These are phyloP conservation scores for Lavandula angustifolia DNA, from an alignment of 257 asterid genomes.

Conservation along the genomic window DNA sequence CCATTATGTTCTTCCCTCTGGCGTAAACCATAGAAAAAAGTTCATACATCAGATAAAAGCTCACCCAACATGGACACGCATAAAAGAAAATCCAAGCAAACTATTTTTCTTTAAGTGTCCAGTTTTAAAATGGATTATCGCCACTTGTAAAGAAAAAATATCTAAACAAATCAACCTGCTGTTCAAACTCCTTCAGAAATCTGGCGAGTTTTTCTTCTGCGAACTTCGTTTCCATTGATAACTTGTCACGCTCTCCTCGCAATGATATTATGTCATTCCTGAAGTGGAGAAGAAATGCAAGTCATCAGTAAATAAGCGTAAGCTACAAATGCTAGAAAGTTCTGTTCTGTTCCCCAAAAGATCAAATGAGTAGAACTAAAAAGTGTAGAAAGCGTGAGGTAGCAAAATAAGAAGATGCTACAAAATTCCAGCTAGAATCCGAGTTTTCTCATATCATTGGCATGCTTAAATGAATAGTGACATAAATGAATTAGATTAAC, in stretches of 20 bases:
- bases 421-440: not conserved
- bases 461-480: not conserved
- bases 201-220: conserved; percentile 74
- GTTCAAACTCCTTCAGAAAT: conserved; percentile 81
- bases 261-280: conserved; percentile 67
- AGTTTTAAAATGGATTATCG: too few relatives aligned
- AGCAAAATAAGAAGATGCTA: too few relatives aligned
- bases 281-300: conserved; percentile 17
- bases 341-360: not conserved
- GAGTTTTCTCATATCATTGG: not conserved
- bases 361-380: not conserved
- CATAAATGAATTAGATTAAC: not conserved
- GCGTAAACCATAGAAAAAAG: conserved; percentile 26
- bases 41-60: conserved; percentile 12
- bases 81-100: conserved; percentile 1
- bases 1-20: conserved; percentile 76
- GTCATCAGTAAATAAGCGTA: conserved; percentile 17
- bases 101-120: not conserved
- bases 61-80: not conserved
- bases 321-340: not conserved
- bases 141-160: not conserved
- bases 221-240: conserved; percentile 68
- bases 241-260: conserved; percentile 76
- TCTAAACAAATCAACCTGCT: conserved; percentile 53
- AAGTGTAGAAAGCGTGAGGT: not conserved